These are phyloP conservation scores for Fusarium sp. DNA, from an alignment of 2,329 filamentous ascomycete species.

Conservation along the genomic window DNA sequence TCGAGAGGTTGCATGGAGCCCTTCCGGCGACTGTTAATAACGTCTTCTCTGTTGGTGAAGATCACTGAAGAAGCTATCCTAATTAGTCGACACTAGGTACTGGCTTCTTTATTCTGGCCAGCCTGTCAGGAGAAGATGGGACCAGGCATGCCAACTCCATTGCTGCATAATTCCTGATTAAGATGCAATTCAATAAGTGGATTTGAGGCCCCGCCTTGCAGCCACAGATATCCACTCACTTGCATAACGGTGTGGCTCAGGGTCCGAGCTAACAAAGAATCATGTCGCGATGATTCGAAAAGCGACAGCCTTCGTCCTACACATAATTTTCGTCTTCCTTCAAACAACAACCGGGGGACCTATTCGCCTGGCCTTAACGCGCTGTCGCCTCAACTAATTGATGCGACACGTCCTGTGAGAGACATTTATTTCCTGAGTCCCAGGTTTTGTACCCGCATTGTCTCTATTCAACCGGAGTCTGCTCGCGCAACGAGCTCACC, in stretches of 20 bases:
- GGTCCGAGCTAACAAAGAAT: slow-evolving; percentile 19
- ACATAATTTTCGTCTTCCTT: background rate
- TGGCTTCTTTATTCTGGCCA: slow-evolving; percentile 28
- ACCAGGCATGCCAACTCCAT: slow-evolving; percentile 14
- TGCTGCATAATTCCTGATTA: slow-evolving; percentile 29
- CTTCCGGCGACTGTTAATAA: slow-evolving; percentile 13
- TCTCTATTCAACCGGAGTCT: background rate
- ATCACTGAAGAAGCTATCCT: slow-evolving; percentile 23
- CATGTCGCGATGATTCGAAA: slow-evolving; percentile 29
- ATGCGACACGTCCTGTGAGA: slow-evolving; percentile 10
- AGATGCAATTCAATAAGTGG: background rate
- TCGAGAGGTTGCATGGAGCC: slow-evolving; percentile 24
- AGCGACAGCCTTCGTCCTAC: background rate
- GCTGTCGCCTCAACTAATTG: background rate
- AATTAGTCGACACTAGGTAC: slow-evolving; percentile 8
- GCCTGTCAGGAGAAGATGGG: slow-evolving; percentile 34
- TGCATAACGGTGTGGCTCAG: background rate
- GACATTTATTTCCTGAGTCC: background rate
- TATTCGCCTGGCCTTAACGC: background rate
- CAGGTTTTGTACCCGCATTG: slow-evolving; percentile 9
- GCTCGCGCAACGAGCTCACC: slow-evolving; percentile 9
- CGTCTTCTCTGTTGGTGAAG: background rate
- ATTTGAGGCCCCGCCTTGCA: background rate
- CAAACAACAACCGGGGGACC: background rate
- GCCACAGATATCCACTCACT: background rate